phyloP scores from a whole-genome alignment of 257 asterid genomes.

The Cordia subcordata region DNA sequence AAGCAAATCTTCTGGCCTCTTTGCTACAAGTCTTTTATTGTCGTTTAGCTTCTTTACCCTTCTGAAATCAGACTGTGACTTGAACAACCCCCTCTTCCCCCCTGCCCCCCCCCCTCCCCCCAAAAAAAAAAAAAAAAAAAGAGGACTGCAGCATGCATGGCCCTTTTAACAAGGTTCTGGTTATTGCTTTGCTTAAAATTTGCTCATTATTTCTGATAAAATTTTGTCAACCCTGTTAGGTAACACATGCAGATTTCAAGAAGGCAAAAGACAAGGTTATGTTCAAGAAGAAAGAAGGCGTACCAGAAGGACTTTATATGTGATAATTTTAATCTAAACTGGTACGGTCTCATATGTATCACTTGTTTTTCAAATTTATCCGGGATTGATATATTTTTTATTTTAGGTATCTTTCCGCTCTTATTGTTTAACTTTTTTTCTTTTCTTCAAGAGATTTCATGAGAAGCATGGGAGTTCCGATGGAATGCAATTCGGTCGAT shows the following conservation, averaged over 20 bases:
- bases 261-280: conserved; percentile 54
- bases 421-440: neutral
- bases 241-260: conserved; percentile 43
- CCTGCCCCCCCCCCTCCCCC: too few species aligned
- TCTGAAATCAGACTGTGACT: neutral
- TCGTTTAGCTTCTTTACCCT: too few species aligned
- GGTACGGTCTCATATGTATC: neutral
- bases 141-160: too few species aligned
- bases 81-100: too few species aligned
- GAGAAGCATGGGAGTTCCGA: too few species aligned
- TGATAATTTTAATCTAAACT: conserved; percentile 8
- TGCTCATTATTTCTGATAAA: too few species aligned
- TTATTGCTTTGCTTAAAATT: too few species aligned
- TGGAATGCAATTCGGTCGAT: neutral
- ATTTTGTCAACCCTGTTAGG: conserved; percentile 17
- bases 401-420: neutral
- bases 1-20: too few species aligned
- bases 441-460: too few species aligned
- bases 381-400: neutral
- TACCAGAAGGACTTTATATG: conserved; percentile 53
- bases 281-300: conserved; percentile 58
- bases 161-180: neutral
- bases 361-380: neutral
- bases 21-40: too few species aligned
- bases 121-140: too few species aligned